phyloP scores from a whole-genome alignment of 1,284 basidiomycete species.

The Cutaneotrichosporon dermatis region DNA sequence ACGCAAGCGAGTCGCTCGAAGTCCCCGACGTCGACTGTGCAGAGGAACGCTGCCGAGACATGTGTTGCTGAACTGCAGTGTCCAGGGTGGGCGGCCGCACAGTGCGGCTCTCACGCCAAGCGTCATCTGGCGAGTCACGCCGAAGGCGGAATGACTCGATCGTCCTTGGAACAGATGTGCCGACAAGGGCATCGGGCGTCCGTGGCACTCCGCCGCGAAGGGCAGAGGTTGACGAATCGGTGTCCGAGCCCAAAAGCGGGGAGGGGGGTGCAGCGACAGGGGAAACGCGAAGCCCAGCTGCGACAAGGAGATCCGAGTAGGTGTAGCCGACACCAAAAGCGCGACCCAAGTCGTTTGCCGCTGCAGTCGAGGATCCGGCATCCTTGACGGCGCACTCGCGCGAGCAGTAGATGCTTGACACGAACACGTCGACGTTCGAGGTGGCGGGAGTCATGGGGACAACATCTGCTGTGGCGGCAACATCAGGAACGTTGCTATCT shows the following conservation, averaged over 20 bases:
- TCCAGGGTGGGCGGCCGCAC: conserved; percentile 7
- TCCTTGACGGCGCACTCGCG: conserved; percentile 32
- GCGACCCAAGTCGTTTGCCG: conserved; percentile 28
- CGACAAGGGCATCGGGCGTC: background rate
- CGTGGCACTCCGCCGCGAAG: conserved; percentile 1
- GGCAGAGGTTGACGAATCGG: conserved; percentile 32
- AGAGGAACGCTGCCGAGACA: conserved; percentile 19
- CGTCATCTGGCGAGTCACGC: conserved; percentile 36
- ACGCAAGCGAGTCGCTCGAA: conserved; percentile 28
- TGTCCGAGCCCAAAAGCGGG: conserved; percentile 36
- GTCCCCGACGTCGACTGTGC: conserved; percentile 13
- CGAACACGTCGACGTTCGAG: conserved; percentile 11
- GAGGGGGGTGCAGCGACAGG: conserved; percentile 34
- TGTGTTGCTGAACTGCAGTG: conserved; percentile 3
- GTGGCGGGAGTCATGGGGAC: background rate
- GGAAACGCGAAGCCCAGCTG: conserved; percentile 3
- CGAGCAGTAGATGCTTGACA: conserved; percentile 43
- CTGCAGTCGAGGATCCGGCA: conserved; percentile 17
- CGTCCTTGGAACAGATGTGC: conserved; percentile 33
- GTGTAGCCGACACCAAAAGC: conserved; percentile 23
- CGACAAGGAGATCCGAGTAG: conserved; percentile 6
- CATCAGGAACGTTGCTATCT: background rate
- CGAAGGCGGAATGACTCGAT: conserved; percentile 39
- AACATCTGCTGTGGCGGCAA: conserved; percentile 2
- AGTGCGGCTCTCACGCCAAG: conserved; percentile 32